Base-by-base conservation (phyloP, 441 rosid species). In the Populus hybrid region DNA sequence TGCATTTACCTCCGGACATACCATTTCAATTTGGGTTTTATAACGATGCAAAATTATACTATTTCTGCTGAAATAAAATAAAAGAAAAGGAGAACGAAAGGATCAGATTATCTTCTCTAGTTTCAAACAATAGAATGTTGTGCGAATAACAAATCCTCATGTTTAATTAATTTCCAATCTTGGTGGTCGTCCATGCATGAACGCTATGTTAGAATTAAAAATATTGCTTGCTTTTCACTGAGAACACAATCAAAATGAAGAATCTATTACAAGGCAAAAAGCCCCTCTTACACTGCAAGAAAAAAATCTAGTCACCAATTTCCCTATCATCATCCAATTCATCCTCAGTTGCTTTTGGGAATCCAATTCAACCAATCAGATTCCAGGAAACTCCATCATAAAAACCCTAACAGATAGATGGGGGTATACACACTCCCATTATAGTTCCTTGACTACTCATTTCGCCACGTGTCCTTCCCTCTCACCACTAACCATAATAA, bases 401-500 rank as follows among this genome's bases (percentile, higher is more conserved):
- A 68, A 8, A 67, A 65, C 79, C 78, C 57, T 70, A 69, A 26
- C 6, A 76, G 91, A 89, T 86, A 83, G 89, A 87, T 78, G 23
- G 74, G 61, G 30, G 30, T 28, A 28, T 72, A 24, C 71, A 69
- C 59, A 54, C 73, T 72, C 21, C 74, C 54, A 74, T 73, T 77
- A 72, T n/a, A 73, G 76, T 76, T 75, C 59, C 66, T 38, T 78
- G 72, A 78, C 81, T 40, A 73, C 84, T 84, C 84, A 68, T 76
- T 80, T 76, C 61, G 84, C 99, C 99, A 91, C 98, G 97, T 89
- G 92, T 87, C 69, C 84, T 80, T 79, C 81, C 70, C 81, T 81
- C 65, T 64, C 77, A 83, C 98, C 96, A 86, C 90, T 83, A 86
- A 88, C 84, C 83, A 77, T 77, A 77, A 65, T 76, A 86, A 83